Base-by-base conservation (phyloP, 805 yeast genomes). In the Hyphopichia homilentoma region DNA sequence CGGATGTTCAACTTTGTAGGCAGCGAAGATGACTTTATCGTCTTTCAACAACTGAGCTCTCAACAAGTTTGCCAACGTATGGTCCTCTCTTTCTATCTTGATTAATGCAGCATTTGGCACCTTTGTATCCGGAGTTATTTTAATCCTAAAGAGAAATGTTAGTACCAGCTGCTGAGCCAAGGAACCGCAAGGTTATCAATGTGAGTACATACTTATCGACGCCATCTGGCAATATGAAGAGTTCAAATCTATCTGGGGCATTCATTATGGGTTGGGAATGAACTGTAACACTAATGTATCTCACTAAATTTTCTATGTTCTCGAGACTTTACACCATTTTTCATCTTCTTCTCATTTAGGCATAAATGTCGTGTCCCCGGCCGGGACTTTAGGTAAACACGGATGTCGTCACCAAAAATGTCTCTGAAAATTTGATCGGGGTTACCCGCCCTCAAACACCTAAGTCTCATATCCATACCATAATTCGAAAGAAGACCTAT, bases 191-290 rank as follows among this genome's bases (percentile, higher is more conserved):
- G 20, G 12, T 3, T 8, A 23, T 19, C 15, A 12, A 13, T 16
- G 13, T 15, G 25, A 12, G 7, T 12, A 71, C 85, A 21, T 70
- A 81, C 85, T 93, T 93, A 32, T 90, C 84, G 33, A 86, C 94
- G 33, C 98, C 97, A 59, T 93, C 99, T n/a, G 97, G 97, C 48
- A 93, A 73, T 48, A 93, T 77, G 57, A 93, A 93, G 25, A 93
- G 77, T 70, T 93, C 99, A 59, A 90, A 93, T 73, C 98, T 82
- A 68, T 93, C 98, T 62, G 99, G 99, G 52, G 97, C 97, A 67
- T 93, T 93, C 98, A 93, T 90, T 36, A 28, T 50, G 22, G 22
- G n/a, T n/a, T n/a, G n/a, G n/a, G n/a, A n/a, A n/a, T n/a, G n/a
- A n/a, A n/a, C n/a, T n/a, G n/a, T n/a, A n/a, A n/a, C n/a, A n/a